Base-by-base conservation (phyloP, 2,329 filamentous ascomycete species). In the Colletotrichum echinochloae region DNA sequence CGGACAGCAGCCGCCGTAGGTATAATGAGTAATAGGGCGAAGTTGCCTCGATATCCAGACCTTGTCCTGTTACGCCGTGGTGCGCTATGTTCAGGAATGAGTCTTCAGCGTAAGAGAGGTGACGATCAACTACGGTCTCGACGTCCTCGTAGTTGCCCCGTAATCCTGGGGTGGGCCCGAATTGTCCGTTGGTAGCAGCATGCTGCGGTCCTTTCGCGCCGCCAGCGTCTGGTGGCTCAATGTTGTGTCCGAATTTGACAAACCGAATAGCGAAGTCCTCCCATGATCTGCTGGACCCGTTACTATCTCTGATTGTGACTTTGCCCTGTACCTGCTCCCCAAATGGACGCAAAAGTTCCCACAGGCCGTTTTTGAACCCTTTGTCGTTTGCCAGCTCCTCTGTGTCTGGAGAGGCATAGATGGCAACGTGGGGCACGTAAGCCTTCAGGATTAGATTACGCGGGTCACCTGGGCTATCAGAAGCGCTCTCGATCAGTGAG, bases 241-340 rank as follows among this genome's bases (percentile, higher is more conserved):
- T 77, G 28, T 86, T 84, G 73, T 88, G 84, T 1, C 90, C 90
- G 65, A 97, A 88, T 69, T 89, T 88, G 6, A 92, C 90, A 79
- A 99, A 98, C 65, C 94, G 91, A 68, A 99, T 88, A 1, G 94
- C 92, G 80, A 94, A 99, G 79, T 98, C 94, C 65, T 98, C 95
- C 83, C 92, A 95, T 48, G 89, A 88, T 77, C 90, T 90, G 78
- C 94, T 95, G 52, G 91, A 89, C 11, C 96, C 95, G 74, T 93
- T 90, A 78, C 95, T 98, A 81, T 99, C 96, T 75, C 96, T 87
- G 65, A 98, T 91, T 4, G 93, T 93, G 61, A 99, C 92, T 77
- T 96, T 97, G 37, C 96, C 96, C 60, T 92, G 89, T 0, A 98
- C 88, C 20, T 87, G 89, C 81, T 99, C 96, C 37, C 96, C 96